Conservation (phyloP, 495 filamentous ascomycete genomes). For the Filosporella fistucella region DNA sequence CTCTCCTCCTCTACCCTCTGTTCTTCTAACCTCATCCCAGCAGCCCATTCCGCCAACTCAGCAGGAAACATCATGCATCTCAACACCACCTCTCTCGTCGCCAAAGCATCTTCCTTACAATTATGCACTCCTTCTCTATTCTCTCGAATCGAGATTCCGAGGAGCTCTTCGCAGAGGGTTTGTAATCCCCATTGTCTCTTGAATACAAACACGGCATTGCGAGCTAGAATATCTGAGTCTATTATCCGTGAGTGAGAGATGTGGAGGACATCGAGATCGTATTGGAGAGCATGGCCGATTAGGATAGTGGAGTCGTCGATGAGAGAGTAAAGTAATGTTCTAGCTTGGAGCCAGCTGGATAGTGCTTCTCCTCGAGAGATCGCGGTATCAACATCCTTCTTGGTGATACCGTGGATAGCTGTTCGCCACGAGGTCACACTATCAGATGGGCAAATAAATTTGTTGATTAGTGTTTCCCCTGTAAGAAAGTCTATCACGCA, state of each 20-base stretch:
- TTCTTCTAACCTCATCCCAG: constrained; percentile 4
- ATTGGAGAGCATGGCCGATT: constrained; percentile 20
- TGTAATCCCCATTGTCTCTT: constrained; percentile 13
- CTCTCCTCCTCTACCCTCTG: not conserved
- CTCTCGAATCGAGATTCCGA: constrained; percentile 17
- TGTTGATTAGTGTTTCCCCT: constrained; percentile 17
- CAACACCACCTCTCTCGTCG: constrained; percentile 20
- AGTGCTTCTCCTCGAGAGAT: constrained; percentile 12
- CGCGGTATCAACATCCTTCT: constrained; percentile 14
- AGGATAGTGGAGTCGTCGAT: constrained; percentile 17
- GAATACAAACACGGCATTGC: constrained; percentile 1
- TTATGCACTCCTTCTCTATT: constrained; percentile 15
- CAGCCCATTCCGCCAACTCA: constrained; percentile 16
- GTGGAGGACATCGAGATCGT: constrained; percentile 20
- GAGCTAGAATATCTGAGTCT: constrained; percentile 18
- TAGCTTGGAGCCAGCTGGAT: constrained; percentile 15
- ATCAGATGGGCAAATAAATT: constrained; percentile 10
- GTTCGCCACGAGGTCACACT: constrained; percentile 14
- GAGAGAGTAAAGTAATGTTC: constrained; percentile 18
- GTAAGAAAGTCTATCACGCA: constrained; percentile 19
- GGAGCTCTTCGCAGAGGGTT: constrained; percentile 13
- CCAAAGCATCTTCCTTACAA: constrained; percentile 23
- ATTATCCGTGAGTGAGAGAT: constrained; percentile 21
- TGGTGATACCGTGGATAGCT: constrained; percentile 18
- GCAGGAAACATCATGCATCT: constrained; percentile 10